phyloP scores from a whole-genome alignment of 2,329 filamentous ascomycete species.

The Cadophora sp. region DNA sequence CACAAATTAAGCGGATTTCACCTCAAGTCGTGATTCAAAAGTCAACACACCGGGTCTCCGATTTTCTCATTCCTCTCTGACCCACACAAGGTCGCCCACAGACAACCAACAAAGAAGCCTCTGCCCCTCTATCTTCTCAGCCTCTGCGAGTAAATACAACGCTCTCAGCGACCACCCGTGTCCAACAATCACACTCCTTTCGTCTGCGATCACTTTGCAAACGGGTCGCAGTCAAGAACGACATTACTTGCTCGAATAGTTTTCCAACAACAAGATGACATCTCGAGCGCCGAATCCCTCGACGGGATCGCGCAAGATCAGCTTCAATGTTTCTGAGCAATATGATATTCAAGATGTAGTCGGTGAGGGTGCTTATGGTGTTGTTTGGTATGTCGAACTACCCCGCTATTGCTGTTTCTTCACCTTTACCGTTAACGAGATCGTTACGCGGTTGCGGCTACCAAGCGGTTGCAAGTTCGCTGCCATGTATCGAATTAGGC shows the following conservation, averaged over 20 bases:
- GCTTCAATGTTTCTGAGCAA: conserved; percentile 99
- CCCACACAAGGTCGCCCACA: not conserved
- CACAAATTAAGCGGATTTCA: not conserved
- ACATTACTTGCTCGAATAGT: conserved; percentile 4
- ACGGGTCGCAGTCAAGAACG: conserved; percentile 4
- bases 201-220: conserved; percentile 17
- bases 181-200: conserved; percentile 3
- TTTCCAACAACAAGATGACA: conserved; percentile 32
- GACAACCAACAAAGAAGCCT: conserved; percentile 19
- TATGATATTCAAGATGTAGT: conserved; percentile 99
- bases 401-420: conserved; percentile 14
- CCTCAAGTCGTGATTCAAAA: not conserved
- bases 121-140: not conserved
- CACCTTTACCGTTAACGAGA: not conserved
- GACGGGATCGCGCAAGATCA: conserved; percentile 86
- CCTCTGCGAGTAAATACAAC: not conserved
- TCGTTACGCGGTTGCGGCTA: not conserved
- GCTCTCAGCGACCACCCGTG: not conserved
- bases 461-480: not conserved
- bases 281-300: conserved; percentile 56
- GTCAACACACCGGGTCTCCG: not conserved
- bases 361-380: conserved; percentile 96
- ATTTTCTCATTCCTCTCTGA: not conserved
- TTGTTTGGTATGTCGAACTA: conserved; percentile 80
- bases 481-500: not conserved